Percentiles rank a stretch among this genome's conserved stretches.
phyloP scores from a whole-genome alignment of 306 rosid species.

The Benincasa hispida region DNA sequence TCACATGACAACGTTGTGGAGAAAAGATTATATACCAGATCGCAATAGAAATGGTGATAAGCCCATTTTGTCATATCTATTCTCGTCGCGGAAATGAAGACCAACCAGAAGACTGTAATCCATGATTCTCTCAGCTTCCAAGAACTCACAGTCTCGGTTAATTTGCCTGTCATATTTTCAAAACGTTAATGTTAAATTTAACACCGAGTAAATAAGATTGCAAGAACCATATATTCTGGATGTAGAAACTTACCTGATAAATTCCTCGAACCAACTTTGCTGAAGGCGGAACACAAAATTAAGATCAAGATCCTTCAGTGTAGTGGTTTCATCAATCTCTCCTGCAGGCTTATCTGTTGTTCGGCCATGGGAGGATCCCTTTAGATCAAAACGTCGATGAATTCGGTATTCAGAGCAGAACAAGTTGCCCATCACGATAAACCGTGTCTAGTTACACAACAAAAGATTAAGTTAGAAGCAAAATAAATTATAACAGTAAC shows the following conservation, averaged over 20 bases:
- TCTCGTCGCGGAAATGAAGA: constrained; percentile 80
- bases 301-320: constrained; percentile 93
- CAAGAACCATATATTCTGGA: neutral
- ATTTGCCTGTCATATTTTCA: constrained; percentile 55
- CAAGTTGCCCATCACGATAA: constrained; percentile 98
- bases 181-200: neutral
- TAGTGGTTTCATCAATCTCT: constrained; percentile 94
- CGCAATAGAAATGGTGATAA: constrained; percentile 76
- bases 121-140: constrained; percentile 91
- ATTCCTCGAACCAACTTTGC: constrained; percentile 46
- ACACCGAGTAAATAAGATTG: neutral
- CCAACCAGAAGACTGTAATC: constrained; percentile 97
- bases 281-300: constrained; percentile 80
- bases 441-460: constrained; percentile 56
- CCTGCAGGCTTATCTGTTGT: constrained; percentile 63
- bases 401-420: constrained; percentile 93
- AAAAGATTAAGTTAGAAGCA: neutral
- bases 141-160: constrained; percentile 76
- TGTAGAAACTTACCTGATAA: constrained; percentile 47
- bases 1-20: neutral
- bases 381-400: constrained; percentile 87
- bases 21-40: constrained; percentile 37
- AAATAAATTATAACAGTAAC: neutral
- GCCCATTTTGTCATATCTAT: constrained; percentile 64
- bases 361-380: constrained; percentile 94